These are phyloP conservation scores for Piloderma croceum DNA, from an alignment of 768 basidiomycete species.

Conservation along the genomic window DNA sequence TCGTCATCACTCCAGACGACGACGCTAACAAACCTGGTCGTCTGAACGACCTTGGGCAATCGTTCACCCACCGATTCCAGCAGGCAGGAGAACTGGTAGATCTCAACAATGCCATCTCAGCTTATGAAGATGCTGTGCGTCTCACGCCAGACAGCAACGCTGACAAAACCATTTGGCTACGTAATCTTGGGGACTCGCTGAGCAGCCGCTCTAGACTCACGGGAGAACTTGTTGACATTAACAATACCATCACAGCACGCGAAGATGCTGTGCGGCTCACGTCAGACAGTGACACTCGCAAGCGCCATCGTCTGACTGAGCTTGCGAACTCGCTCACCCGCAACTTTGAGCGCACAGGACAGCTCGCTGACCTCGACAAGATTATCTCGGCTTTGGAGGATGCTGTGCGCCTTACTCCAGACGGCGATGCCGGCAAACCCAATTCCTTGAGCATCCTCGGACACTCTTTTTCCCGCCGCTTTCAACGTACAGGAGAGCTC, in stretches of 20 bases:
- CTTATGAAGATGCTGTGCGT: constrained; percentile 15
- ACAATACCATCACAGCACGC: constrained; percentile 10
- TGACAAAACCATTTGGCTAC: neutral
- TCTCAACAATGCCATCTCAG: constrained; percentile 19
- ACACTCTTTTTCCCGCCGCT: constrained; percentile 11
- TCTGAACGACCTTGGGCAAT: constrained; percentile 8
- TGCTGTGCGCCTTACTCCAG: constrained; percentile 11
- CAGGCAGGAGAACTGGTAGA: constrained; percentile 2
- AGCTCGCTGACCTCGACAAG: constrained; percentile 20
- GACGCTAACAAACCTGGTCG: too few species aligned
- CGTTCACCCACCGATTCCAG: constrained; percentile 12
- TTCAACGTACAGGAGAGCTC: constrained; percentile 5
- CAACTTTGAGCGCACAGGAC: constrained; percentile 19
- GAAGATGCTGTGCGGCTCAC: constrained; percentile 9
- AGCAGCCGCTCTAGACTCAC: constrained; percentile 17
- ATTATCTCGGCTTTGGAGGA: constrained; percentile 10
- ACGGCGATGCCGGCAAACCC: constrained; percentile 12
- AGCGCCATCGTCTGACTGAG: constrained; percentile 4
- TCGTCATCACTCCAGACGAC: too few species aligned
- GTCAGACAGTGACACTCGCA: constrained; percentile 1
- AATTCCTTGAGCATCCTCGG: constrained; percentile 16
- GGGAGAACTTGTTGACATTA: constrained; percentile 22
- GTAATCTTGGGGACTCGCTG: constrained; percentile 10
- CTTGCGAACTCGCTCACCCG: constrained; percentile 17
- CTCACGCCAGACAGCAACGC: constrained; percentile 14